Evolutionary conservation across 2,329 filamentous ascomycete species (phyloP), one percentile per base, ranked within the genome.

Genomic region (Alternaria dauci): DNA sequence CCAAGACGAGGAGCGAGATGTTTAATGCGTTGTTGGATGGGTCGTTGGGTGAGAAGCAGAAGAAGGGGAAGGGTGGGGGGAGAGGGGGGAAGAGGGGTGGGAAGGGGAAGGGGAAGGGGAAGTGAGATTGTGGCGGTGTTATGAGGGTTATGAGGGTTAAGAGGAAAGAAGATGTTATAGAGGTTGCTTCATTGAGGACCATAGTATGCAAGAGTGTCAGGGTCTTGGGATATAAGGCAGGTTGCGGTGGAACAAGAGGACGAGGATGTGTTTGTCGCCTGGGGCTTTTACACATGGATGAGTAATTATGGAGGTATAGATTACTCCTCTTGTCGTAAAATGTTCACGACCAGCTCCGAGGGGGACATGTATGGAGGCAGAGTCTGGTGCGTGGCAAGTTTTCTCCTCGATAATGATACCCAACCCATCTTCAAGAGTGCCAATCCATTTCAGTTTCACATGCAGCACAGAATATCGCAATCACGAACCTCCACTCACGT

Each of bases 1-100:
- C 71, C 14, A 68, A 69, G 48, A 69, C 71, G 5, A 67, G 65
- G 8, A 71, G 67, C 43, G 70, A 72, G 59, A 70, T 68, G 2
- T 74, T 74, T 50, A 68, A 63, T 12, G 68, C 66, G 32, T 51
- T 73, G 16, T 55, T 72, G 18, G 58, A 69, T 25, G 71, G 67
- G 4, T 63, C 62, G 55, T n/a, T 60, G 47, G 26, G 47, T 28
- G 53, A 60, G 23, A 60, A 63, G 61, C 55, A 61, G 47, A 61
- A 48, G 50, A 67, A 66, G 52, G 59, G 48, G 25, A 65, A 61
- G 55, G 38, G 18, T 11, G 43, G 23, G 3, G 51, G 26, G 12
- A 48, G 23, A 28, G 38, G 52, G n/a, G 34, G 50, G 5, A 53
- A 32, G 39, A 25, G 26, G 32, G 48, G 48, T 4, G 47, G 42